Evolutionary conservation across 2,329 filamentous ascomycete genomes (phyloP), one percentile per base, ranked within the genome.

Genomic region (Penicillium concentricum): DNA sequence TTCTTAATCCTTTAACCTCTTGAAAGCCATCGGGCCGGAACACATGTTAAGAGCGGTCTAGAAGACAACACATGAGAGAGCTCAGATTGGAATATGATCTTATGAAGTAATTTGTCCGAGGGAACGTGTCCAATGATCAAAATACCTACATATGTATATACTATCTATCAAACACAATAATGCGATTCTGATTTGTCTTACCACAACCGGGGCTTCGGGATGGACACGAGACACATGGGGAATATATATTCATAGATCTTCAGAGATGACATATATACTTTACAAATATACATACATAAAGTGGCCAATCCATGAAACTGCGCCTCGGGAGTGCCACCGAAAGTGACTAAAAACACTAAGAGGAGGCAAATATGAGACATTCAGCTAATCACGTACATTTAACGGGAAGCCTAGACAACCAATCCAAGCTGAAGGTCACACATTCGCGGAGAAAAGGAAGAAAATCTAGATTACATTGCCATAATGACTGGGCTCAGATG

Each of bases 51-150:
- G 54, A 52, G 54, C 54, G 54, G 54, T 56, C 54, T 56, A 56
- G 54, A 52, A 39, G 54, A 52, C 54, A 56, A 46, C 54, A 56
- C 53, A 56, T 50, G 44, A 50, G 52, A 55, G 52, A 28, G 45
- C 50, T 50, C 52, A 49, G 35, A 54, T 51, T 51, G 6, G 32
- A 42, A 51, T 50, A 12, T 42, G 48, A 32, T 44, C 24, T 42
- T 30, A 49, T 8, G 12, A 35, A 24, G 22, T 15, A 28, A 34
- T 54, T 48, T 48, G 16, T 50, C 22, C 28, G 20, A 24, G 16
- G n/a, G 28, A 50, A 50, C 52, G 13, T 55, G 30, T 55, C 52
- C 30, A 43, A 43, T 32, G n/a, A 37, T 16, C 10, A 32, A 55
- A 43, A 47, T 50, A 50, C 43, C 42, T 30, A 32, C 13, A n/a